Base-by-base conservation (phyloP, 352 stramenopile genomes). In the Pythium sukuiense region DNA sequence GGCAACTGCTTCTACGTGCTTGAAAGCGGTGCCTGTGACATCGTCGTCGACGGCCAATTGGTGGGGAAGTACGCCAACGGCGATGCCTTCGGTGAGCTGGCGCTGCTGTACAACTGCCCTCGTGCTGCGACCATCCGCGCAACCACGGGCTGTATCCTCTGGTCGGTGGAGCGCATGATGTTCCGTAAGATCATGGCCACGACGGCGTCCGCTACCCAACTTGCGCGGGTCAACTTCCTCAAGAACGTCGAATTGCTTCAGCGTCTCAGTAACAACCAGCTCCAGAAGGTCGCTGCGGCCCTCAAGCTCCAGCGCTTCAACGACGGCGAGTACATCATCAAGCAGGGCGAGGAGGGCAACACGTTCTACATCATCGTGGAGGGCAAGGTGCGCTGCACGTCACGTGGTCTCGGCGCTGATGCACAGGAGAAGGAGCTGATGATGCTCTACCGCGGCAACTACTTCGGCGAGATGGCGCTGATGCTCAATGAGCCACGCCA, bases 321-420 rank as follows among this genome's bases (percentile, higher is more conserved):
- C 30, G 76, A 94, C 56, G 95, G 93, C 7, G 89, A 98, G 49
- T 87, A 88, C 64, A 98, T 99, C 65, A 97, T 99, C 60, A 81
- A 77, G 3, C 96, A 98, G 73, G 97, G 96, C 33, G 91, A 98
- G 3, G 83, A 95, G 60, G 97, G 97, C 67, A 92, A 99, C 73
- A 95, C 97, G 9, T 99, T 99, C 73, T 99, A 98, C 83, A 98
- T 99, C 72, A 95, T 99, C 29, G 90, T 97, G 29, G 89, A 98
- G 62, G 97, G 97, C 63, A 91, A 83, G 26, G 90, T 99, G 27
- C 75, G 76, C 20, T 94, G 86, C 78, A 92, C 84, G 29, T 86
- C 84, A 18, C 70, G 79, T 9, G 64, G 74, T 8, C 59, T 76
- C 9, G 71, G 69, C n/a, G 64, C 71, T 6, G 78, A 88, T 1